These are phyloP conservation scores for Fusarium sp. DNA, from an alignment of 2,329 filamentous ascomycete species.

Conservation along the genomic window DNA sequence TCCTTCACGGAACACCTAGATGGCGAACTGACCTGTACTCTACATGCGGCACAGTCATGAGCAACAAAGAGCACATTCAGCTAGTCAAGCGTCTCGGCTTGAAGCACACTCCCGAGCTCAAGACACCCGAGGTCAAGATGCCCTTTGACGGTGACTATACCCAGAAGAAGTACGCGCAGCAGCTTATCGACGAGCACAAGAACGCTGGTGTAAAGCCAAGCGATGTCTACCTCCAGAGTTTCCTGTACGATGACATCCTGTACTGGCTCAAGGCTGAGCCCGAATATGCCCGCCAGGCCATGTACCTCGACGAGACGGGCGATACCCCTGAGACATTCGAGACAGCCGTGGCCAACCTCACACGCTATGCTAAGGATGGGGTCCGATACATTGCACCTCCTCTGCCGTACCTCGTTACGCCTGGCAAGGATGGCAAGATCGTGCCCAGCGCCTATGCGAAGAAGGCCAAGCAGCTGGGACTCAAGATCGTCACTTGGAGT, in stretches of 20 bases:
- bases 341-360: slow-evolving; percentile 68
- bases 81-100: slow-evolving; percentile 69
- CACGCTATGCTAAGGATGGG: slow-evolving; percentile 66
- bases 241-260: slow-evolving; percentile 72
- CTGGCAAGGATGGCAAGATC: slow-evolving; percentile 63
- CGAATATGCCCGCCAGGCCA: slow-evolving; percentile 70
- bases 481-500: slow-evolving; percentile 77
- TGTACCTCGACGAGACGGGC: slow-evolving; percentile 74
- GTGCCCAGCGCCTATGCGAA: slow-evolving; percentile 73
- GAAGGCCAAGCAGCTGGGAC: slow-evolving; percentile 69
- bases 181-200: slow-evolving; percentile 72
- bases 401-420: slow-evolving; percentile 70
- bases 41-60: slow-evolving; percentile 72
- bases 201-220: slow-evolving; percentile 63
- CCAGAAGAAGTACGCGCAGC: slow-evolving; percentile 72
- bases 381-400: slow-evolving; percentile 74
- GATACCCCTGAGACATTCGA: slow-evolving; percentile 64
- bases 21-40: slow-evolving; percentile 76
- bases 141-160: slow-evolving; percentile 75
- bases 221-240: slow-evolving; percentile 74
- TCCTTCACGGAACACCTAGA: slow-evolving; percentile 68
- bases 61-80: slow-evolving; percentile 72
- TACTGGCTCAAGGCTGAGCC: slow-evolving; percentile 76
- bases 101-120: slow-evolving; percentile 75
- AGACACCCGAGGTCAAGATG: slow-evolving; percentile 77